These are phyloP conservation scores for Boletus sensibilis DNA, from an alignment of 768 basidiomycete species.

Conservation along the genomic window DNA sequence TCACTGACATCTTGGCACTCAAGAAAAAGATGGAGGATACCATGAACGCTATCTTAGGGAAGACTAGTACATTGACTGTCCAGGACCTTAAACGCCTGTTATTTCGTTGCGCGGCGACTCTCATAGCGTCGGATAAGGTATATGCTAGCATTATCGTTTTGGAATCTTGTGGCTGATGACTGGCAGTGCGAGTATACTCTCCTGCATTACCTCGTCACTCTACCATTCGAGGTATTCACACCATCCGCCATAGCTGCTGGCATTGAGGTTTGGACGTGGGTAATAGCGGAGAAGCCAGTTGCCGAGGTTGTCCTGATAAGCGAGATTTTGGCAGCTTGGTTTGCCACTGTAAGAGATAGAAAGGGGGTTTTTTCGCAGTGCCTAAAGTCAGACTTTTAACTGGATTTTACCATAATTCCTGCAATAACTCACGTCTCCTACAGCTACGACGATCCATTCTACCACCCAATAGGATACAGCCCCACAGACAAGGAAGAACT, in stretches of 20 bases:
- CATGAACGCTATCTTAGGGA: conserved; percentile 64
- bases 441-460: conserved; percentile 89
- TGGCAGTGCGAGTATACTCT: conserved; percentile 82
- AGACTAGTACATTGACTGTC: conserved; percentile 70
- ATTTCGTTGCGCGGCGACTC: conserved; percentile 80
- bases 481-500: conserved; percentile 87
- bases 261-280: conserved; percentile 95
- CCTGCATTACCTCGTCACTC: conserved; percentile 78
- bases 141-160: not conserved
- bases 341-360: conserved; percentile 69
- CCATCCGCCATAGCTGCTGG: conserved; percentile 83
- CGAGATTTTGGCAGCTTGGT: conserved; percentile 88
- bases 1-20: conserved; percentile 61
- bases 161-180: conserved; percentile 1
- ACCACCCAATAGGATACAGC: conserved; percentile 79
- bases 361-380: conserved; percentile 81
- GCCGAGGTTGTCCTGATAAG: conserved; percentile 82
- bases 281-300: conserved; percentile 80
- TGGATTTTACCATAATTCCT: not conserved
- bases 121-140: conserved; percentile 71
- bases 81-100: conserved; percentile 83
- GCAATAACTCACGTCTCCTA: conserved; percentile 5
- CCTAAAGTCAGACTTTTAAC: conserved; percentile 58
- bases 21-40: conserved; percentile 66
- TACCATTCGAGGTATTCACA: conserved; percentile 89